Evolutionary conservation across 768 basidiomycete genomes (phyloP).

Genomic region (Boletus sp.): DNA sequence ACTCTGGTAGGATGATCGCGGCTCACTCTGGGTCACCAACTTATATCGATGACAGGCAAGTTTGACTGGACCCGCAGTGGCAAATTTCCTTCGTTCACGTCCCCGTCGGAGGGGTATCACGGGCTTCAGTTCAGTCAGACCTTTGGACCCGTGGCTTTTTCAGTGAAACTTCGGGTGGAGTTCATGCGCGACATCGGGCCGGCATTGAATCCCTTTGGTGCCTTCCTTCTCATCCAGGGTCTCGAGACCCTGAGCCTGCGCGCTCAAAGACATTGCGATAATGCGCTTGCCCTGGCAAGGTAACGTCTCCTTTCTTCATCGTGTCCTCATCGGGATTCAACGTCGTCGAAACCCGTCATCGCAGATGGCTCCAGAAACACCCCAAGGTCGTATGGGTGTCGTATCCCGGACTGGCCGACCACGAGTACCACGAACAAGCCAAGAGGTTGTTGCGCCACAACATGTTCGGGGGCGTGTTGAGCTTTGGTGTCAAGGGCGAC

Average conservation of each 20-base stretch:
- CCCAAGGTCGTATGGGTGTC: constrained; percentile 15
- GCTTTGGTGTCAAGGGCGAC: constrained; percentile 8
- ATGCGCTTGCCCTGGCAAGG: constrained; percentile 65
- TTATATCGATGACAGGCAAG: constrained; percentile 22
- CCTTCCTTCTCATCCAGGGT: constrained; percentile 75
- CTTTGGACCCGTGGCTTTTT: constrained; percentile 63
- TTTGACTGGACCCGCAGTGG: constrained; percentile 72
- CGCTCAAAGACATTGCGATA: constrained; percentile 66
- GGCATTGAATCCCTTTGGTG: constrained; percentile 63
- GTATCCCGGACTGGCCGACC: constrained; percentile 10
- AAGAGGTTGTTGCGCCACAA: constrained; percentile 6
- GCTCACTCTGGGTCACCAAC: neutral
- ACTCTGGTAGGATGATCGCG: constrained; percentile 44
- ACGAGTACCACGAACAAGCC: constrained; percentile 11
- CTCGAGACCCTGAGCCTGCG: constrained; percentile 74
- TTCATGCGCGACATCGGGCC: constrained; percentile 68
- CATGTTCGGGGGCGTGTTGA: constrained; percentile 16
- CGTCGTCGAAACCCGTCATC: no score
- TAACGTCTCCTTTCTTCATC: constrained; percentile 10
- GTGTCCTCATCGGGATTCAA: neutral
- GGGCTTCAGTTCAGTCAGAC: constrained; percentile 63
- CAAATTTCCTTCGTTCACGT: constrained; percentile 71
- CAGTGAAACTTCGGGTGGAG: constrained; percentile 60
- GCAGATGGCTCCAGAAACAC: constrained; percentile 13
- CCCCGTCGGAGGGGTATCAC: constrained; percentile 74